phyloP scores from a whole-genome alignment of 257 asterid species.

The Nicotiana paniculata region DNA sequence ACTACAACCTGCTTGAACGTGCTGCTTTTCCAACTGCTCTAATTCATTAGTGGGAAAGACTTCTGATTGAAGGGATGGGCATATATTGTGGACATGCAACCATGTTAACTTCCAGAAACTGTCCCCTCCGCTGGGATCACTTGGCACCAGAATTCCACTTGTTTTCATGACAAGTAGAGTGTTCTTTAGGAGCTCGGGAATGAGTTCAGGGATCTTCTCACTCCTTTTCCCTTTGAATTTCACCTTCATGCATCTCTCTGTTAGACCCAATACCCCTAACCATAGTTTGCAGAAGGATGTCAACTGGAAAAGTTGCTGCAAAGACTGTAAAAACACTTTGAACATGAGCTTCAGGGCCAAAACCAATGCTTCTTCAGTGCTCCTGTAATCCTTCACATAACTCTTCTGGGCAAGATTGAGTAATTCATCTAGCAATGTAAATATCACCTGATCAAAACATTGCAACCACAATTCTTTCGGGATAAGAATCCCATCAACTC shows the following conservation, averaged over 20 bases:
- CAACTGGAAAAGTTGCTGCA: slow-evolving; percentile 44
- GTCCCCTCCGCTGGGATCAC: slow-evolving; percentile 49
- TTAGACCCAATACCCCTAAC: slow-evolving; percentile 47
- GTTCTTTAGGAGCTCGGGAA: slow-evolving; percentile 86
- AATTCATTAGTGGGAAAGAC: slow-evolving; percentile 57
- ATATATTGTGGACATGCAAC: slow-evolving; percentile 59
- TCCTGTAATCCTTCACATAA: slow-evolving; percentile 61
- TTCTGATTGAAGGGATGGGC: slow-evolving; percentile 64
- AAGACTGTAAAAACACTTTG: slow-evolving; percentile 55
- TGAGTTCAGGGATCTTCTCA: slow-evolving; percentile 69
- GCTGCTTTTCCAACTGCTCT: slow-evolving; percentile 41
- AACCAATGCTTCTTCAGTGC: slow-evolving; percentile 62
- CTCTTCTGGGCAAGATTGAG: slow-evolving; percentile 49
- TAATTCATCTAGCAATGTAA: slow-evolving; percentile 67
- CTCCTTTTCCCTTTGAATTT: slow-evolving; percentile 66
- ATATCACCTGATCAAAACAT: slow-evolving; percentile 66
- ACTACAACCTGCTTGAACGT: slow-evolving; percentile 24
- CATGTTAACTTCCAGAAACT: slow-evolving; percentile 81
- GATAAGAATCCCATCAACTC: slow-evolving; percentile 51
- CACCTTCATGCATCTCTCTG: slow-evolving; percentile 59
- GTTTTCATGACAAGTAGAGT: slow-evolving; percentile 71
- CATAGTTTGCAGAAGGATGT: slow-evolving; percentile 62
- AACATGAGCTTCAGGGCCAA: slow-evolving; percentile 57
- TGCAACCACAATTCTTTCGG: slow-evolving; percentile 65
- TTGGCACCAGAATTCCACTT: slow-evolving; percentile 55